Base-by-base conservation (phyloP, 805 yeast genomes). In the Sugiyamaella boreocaroliniensis region DNA sequence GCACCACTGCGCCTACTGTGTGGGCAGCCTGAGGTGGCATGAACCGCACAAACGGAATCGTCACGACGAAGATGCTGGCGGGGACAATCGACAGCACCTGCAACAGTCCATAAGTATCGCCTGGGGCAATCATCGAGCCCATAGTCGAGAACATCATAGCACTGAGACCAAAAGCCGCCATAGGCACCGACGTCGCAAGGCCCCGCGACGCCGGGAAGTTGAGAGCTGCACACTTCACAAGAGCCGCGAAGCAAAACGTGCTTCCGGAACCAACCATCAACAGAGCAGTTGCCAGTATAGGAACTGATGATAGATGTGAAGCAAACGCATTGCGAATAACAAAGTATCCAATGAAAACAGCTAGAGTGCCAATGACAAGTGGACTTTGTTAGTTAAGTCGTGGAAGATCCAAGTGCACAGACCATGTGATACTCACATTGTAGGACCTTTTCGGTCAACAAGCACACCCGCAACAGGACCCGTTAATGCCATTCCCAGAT, bases 101-200 rank as follows among this genome's bases (percentile, higher is more conserved):
- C 29, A 61, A 48, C 22, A 61, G 55, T 9, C 56, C 57, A 3
- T 45, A 54, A 8, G 64, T 61, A 43, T 58, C 50, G 15, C 63
- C 63, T 3, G 58, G 5, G 68, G 32, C 44, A 74, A 70, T 1
- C 77, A 72, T 1, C 58, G 68, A 18, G 75, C 61, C n/a, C 77
- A 68, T 75, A 50, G 81, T 60, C 1, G 89, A 83, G 64, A 78
- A 83, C 48, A 83, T 73, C 59, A 84, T 75, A 1, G 92, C 93
- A 64, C 85, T 80, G 11, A 84, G 73, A 0, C 95, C 95, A 64
- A 83, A 84, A 45, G 85, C 76, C 1, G 90, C 83, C 64, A 85
- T 74, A 2, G 93, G 90, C 44, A 85, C 71, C 0, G 89, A 79
- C 0, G 93, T 83, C 2, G 93, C 90, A 7, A 84, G 72, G 1